Evolutionary conservation across 805 yeast genomes (phyloP).

Genomic region (Nakazawaea molendinolei): DNA sequence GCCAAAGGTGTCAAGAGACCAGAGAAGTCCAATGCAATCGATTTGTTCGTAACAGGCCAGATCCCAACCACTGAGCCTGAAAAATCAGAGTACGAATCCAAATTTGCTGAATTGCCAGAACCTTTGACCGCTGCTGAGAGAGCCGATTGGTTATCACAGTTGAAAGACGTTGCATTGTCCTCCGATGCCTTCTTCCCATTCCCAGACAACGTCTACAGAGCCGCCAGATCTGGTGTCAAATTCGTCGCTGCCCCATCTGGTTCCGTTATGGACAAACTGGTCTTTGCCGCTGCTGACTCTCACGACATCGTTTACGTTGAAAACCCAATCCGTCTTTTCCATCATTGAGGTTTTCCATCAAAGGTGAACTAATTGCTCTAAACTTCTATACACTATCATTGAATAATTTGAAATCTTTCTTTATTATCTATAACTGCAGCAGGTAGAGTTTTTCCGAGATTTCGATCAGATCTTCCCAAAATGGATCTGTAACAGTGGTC

Average conservation of each 20-base stretch:
- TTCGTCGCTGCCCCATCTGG: conserved; percentile 97
- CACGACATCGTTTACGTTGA: conserved; percentile 88
- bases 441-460: conserved; percentile 5
- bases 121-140: conserved; percentile 83
- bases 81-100: conserved; percentile 83
- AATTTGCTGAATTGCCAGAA: conserved; percentile 76
- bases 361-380: too few relatives aligned
- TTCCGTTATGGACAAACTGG: conserved; percentile 95
- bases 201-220: conserved; percentile 98
- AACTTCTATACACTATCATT: too few relatives aligned
- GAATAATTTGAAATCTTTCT: background rate
- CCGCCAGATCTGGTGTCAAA: conserved; percentile 93
- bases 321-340: conserved; percentile 97
- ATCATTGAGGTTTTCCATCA: conserved; percentile 60
- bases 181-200: conserved; percentile 99
- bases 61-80: conserved; percentile 91
- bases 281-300: conserved; percentile 91
- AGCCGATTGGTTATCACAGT: conserved; percentile 75
- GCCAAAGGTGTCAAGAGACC: conserved; percentile 98
- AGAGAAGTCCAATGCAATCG: conserved; percentile 97
- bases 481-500: conserved; percentile 21
- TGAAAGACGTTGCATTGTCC: conserved; percentile 82
- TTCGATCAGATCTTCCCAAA: conserved; percentile 20
- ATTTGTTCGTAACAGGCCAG: conserved; percentile 85
- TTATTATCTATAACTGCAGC: conserved; percentile 4